Evolutionary conservation across 139 green algal species (phyloP), one percentile per base, ranked within the genome.

Genomic region (Nannochloris sp.): DNA sequence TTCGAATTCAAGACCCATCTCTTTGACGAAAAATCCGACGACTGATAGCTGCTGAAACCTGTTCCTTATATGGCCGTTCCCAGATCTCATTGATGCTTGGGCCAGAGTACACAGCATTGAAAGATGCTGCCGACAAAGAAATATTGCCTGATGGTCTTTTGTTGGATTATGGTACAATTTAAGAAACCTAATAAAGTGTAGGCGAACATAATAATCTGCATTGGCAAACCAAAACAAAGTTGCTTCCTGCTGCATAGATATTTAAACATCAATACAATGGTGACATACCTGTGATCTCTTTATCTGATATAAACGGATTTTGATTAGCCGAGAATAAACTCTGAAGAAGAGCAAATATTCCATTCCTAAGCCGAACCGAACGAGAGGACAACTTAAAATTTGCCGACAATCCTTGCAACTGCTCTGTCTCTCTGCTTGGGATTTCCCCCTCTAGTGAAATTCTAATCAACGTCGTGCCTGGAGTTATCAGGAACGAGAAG

Each of bases 1-100:
- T 37, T 84, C 73, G 51, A 69, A 73, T 70, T 87, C 77, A 40
- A 85, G 71, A 27, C 18, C 25, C 18, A 85, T 21, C 68, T 87
- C 78, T 18, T 56, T 37, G 36, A 80, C 70, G 16, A 85, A 74
- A 40, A 82, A 79, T 16, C 75, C 73, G 31, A 76, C 54, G 11
- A 84, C 64, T n/a, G 68, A 67, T 25, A 80, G 69, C 65, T 83
- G 76, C 8, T 66, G 57, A 57, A 81, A 75, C 34, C 73, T 72
- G 16, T 57, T 31, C 11, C 67, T 48, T 53, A 21, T 21, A 53
- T 19, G n/a, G 46, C 18, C 16, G 7, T 19, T 25, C 46, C 15
- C 18, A 19, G 46, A 53, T 53, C 46, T 9, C n/a, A 19, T 53
- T 19, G 46, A 19, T 53, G 23, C 19, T 29, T 24, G n/a, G 14